These are phyloP conservation scores for Leucosporidium creatinivorum DNA, from an alignment of 768 basidiomycete species.

Conservation along the genomic window DNA sequence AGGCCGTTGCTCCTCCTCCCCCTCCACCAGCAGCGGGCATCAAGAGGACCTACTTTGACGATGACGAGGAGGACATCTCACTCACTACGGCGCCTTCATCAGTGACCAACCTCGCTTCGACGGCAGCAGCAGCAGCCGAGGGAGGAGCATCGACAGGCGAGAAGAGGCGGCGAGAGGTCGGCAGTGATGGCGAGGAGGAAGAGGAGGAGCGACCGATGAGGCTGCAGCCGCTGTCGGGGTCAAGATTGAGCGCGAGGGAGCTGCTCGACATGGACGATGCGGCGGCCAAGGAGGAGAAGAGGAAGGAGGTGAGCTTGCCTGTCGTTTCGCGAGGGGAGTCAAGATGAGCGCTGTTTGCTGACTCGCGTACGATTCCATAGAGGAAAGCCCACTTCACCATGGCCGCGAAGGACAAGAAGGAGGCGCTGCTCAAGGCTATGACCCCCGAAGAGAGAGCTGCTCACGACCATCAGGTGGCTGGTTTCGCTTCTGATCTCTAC, in stretches of 20 bases:
- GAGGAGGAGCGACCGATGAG: conserved; percentile 43
- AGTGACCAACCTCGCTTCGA: conserved; percentile 17
- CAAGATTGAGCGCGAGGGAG: conserved; percentile 37
- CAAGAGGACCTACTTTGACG: conserved; percentile 29
- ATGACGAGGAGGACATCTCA: conserved; percentile 12
- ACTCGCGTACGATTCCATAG: not conserved
- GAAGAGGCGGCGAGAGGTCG: not conserved
- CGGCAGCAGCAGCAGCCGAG: not conserved
- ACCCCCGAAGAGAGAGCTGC: too few species aligned
- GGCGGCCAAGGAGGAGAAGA: conserved; percentile 2
- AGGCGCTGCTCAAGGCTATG: not conserved
- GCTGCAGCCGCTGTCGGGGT: conserved; percentile 69
- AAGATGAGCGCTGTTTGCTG: not conserved
- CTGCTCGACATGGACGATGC: not conserved
- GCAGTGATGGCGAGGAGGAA: not conserved
- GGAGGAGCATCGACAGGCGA: not conserved
- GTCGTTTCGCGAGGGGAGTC: not conserved
- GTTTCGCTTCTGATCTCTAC: too few species aligned
- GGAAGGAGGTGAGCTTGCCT: not conserved
- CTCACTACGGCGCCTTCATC: conserved; percentile 10
- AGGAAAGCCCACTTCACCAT: not conserved
- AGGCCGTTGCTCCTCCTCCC: not conserved
- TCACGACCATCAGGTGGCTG: not conserved
- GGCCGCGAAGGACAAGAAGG: not conserved
- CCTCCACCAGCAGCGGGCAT: not conserved